phyloP scores from a whole-genome alignment of 2,329 filamentous ascomycete species.

The Cercospora brassicicola region DNA sequence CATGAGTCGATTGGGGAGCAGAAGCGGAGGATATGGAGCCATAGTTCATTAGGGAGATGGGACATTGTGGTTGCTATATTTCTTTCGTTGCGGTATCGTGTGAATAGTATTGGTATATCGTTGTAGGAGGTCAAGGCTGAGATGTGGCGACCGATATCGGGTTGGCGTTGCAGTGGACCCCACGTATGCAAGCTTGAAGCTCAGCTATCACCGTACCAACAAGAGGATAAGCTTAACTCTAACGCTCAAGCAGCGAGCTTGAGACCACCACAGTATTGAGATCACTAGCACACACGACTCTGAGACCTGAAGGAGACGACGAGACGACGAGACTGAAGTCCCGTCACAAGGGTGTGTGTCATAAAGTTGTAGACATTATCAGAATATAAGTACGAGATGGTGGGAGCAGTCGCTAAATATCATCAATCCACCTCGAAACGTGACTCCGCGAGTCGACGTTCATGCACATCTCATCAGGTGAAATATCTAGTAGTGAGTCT shows the following conservation, averaged over 20 bases:
- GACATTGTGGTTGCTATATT: constrained; percentile 2
- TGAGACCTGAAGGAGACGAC: background rate
- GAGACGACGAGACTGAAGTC: background rate
- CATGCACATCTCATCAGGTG: background rate
- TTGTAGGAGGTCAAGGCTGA: background rate
- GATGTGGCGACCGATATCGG: background rate
- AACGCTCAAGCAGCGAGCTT: too few species aligned
- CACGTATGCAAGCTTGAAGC: background rate
- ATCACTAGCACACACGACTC: background rate
- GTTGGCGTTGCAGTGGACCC: background rate
- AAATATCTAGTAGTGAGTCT: background rate
- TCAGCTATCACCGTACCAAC: background rate
- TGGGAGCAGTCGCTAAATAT: background rate
- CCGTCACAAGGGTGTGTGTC: background rate
- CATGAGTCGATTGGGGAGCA: constrained; percentile 13
- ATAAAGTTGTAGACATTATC: constrained; percentile 1
- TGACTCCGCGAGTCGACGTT: background rate
- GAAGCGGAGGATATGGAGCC: constrained; percentile 8
- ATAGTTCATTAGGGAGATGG: constrained; percentile 11
- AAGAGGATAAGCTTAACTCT: too few species aligned
- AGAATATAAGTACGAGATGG: constrained; percentile 1
- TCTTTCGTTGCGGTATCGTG: too few species aligned
- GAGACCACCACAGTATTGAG: background rate
- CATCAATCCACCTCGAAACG: background rate
- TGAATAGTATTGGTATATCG: background rate